These are phyloP conservation scores for Vinca minor DNA, from an alignment of 257 asterid species.

Conservation along the genomic window DNA sequence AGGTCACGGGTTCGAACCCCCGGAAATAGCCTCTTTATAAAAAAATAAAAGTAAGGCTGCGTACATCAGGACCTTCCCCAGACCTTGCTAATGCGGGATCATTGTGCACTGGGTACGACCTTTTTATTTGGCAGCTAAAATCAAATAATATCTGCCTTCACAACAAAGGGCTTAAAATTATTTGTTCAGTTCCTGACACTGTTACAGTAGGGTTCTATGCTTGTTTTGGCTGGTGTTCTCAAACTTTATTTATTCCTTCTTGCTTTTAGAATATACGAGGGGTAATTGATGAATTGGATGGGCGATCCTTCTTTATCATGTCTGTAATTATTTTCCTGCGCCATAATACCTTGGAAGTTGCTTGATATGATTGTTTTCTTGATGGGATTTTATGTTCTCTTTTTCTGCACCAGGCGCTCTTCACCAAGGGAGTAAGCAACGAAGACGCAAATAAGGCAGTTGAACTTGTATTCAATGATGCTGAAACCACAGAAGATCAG, in stretches of 20 bases:
- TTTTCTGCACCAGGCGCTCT: constrained; percentile 37
- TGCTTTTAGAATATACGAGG: neutral
- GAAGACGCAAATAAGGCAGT: constrained; percentile 60
- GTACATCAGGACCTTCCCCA: too few species aligned
- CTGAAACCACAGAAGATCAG: constrained; percentile 31
- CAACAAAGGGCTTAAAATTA: neutral
- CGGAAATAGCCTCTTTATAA: too few species aligned
- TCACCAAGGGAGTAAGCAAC: constrained; percentile 54
- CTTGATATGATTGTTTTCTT: neutral
- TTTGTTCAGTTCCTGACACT: neutral
- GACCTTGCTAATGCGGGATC: too few species aligned
- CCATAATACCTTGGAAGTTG: neutral
- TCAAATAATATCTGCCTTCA: neutral
- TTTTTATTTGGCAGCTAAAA: neutral
- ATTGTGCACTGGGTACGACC: too few species aligned
- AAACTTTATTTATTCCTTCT: neutral
- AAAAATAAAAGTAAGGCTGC: too few species aligned
- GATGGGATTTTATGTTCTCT: neutral
- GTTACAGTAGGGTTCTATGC: neutral
- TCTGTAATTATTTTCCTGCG: neutral
- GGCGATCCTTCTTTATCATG: neutral
- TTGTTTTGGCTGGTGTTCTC: neutral
- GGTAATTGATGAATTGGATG: neutral
- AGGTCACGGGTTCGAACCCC: too few species aligned
- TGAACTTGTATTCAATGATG: constrained; percentile 44